A percentile compares a stretch with the other conserved stretches of the same genome.
Evolutionary conservation across 495 filamentous ascomycete species (phyloP).

Genomic region (Daldinia childiae): DNA sequence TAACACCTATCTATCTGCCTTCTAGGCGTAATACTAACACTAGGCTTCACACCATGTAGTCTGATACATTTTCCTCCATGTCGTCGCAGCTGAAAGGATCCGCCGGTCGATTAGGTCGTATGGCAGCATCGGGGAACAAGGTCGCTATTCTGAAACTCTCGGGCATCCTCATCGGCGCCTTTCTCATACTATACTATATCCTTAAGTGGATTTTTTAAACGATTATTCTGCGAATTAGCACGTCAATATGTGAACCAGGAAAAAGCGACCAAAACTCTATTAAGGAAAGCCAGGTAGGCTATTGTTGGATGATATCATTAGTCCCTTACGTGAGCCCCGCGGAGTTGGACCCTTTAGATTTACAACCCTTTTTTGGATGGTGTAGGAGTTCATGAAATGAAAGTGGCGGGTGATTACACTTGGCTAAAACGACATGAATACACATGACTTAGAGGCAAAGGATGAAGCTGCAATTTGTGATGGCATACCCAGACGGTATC

Average conservation of each 20-base stretch:
- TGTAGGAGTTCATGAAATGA: neutral
- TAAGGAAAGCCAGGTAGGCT: neutral
- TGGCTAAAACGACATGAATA: neutral
- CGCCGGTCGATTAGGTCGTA: slow-evolving; percentile 84
- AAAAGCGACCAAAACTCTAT: neutral
- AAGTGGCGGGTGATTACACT: neutral
- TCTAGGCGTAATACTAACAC: slow-evolving; percentile 2
- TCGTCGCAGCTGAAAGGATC: slow-evolving; percentile 79
- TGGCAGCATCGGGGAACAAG: slow-evolving; percentile 91
- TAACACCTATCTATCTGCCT: neutral
- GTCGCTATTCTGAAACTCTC: slow-evolving; percentile 89
- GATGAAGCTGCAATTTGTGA: neutral
- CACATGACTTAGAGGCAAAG: neutral
- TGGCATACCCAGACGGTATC: slow-evolving; percentile 5
- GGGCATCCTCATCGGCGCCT: slow-evolving; percentile 78
- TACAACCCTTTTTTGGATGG: neutral
- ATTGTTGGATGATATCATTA: neutral
- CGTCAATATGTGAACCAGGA: neutral
- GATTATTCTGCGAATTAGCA: neutral
- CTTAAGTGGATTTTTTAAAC: slow-evolving; percentile 71
- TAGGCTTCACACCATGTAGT: slow-evolving; percentile 38
- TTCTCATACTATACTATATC: slow-evolving; percentile 79
- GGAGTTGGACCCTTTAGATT: neutral
- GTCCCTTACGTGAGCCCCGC: neutral
- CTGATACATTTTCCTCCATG: slow-evolving; percentile 69